phyloP scores from a whole-genome alignment of 2,329 filamentous ascomycete genomes.

The Hypoxylon sp. region DNA sequence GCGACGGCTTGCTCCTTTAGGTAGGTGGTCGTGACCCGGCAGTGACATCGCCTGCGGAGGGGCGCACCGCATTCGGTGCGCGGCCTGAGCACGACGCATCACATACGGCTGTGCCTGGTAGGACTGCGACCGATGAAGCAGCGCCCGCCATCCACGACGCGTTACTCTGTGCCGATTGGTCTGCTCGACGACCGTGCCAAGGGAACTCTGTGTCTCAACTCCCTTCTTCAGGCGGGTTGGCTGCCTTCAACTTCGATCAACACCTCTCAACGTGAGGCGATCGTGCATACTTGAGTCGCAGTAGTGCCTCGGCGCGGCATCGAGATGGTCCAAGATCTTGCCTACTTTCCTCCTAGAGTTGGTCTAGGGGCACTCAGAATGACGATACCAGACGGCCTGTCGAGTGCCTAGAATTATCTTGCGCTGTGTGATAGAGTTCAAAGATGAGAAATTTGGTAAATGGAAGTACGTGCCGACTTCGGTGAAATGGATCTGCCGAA shows the following conservation, averaged over 20 bases:
- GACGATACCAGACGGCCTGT: too few species aligned
- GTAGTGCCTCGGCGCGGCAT: background rate
- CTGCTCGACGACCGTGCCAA: background rate
- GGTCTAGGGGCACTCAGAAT: too few species aligned
- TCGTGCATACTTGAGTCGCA: slow-evolving; percentile 20
- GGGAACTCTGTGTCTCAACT: slow-evolving; percentile 5
- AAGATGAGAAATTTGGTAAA: too few species aligned
- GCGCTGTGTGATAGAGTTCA: too few species aligned
- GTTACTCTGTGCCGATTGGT: slow-evolving; percentile 13
- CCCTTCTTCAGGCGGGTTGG: background rate
- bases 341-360: too few species aligned
- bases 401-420: too few species aligned
- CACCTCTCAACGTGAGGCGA: slow-evolving; percentile 18
- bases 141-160: slow-evolving; percentile 19
- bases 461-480: too few species aligned
- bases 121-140: background rate
- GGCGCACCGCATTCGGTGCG: background rate
- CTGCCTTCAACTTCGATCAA: background rate
- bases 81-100: background rate
- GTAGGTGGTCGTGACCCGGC: slow-evolving; percentile 19
- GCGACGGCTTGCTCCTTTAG: slow-evolving; percentile 18
- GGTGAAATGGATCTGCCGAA: too few species aligned
- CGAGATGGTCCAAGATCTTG: too few species aligned
- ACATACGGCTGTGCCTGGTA: background rate
- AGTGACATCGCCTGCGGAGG: slow-evolving; percentile 5